Conservation (phyloP, 1,284 basidiomycete species). For the Cutaneotrichosporon spelunceum region DNA sequence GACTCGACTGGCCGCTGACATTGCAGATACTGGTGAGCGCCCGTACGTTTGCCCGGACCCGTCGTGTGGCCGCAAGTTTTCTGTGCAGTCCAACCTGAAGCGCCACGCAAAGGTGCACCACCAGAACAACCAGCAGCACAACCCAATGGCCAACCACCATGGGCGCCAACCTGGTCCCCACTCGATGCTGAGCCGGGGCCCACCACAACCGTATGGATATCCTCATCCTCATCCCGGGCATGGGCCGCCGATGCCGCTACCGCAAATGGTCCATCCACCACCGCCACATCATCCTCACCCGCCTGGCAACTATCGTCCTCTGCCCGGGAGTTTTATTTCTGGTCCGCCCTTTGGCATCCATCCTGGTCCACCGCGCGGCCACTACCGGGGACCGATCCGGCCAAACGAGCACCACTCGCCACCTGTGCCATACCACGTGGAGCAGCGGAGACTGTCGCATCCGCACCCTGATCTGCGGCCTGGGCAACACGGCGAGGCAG, state of each 20-base stretch:
- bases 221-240: conserved; percentile 9
- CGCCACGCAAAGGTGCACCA: conserved; percentile 49
- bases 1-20: background rate
- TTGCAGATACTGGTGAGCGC: conserved; percentile 47
- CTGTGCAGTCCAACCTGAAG: conserved; percentile 50
- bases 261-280: conserved; percentile 14
- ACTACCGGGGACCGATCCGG: conserved; percentile 7
- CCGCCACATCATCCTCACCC: conserved; percentile 14
- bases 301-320: conserved; percentile 11
- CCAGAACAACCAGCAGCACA: conserved; percentile 23
- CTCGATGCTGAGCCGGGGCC: conserved; percentile 6
- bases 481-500: conserved; percentile 5
- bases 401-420: background rate
- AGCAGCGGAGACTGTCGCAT: conserved; percentile 13
- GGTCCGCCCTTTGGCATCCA: conserved; percentile 4
- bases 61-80: conserved; percentile 43
- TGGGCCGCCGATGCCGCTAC: conserved; percentile 11
- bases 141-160: conserved; percentile 12
- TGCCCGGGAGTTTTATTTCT: conserved; percentile 15
- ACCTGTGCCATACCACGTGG: conserved; percentile 2
- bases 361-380: conserved; percentile 9
- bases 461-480: conserved; percentile 11
- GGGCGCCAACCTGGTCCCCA: conserved; percentile 7
- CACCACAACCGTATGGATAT: conserved; percentile 11
- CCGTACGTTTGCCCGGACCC: conserved; percentile 47